Evolutionary conservation across 2,329 filamentous ascomycete genomes (phyloP), one percentile per base, ranked within the genome.

Genomic region (Dactylellina leptospora): DNA sequence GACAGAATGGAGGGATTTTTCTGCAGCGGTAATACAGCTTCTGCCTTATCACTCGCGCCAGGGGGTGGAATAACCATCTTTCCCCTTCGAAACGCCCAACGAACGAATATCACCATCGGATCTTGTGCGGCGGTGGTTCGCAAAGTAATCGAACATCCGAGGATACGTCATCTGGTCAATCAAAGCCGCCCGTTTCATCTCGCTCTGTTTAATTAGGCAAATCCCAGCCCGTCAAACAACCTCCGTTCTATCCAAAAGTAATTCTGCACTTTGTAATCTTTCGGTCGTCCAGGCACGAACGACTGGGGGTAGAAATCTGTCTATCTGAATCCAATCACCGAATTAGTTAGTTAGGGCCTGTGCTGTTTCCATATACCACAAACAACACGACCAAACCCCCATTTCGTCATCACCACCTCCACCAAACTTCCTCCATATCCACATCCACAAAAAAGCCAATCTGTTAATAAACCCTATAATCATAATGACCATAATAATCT

Each of bases 191-290:
- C 60, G 60, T 64, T 64, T 64, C 60, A 48, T 47, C 42, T 6
- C 22, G 8, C 30, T 50, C 60, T n/a, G 8, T 56, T n/a, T n/a
- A n/a, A n/a, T 66, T 58, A 56, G 61, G 61, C 51, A 66, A 54
- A 66, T 55, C 11, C 25, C 5, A 22, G 42, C 5, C n/a, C 2
- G 42, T 55, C 51, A 55, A 55, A 55, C 48, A 16, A 18, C 13
- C 20, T 13, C 33, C n/a, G 20, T 6, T 22, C 8, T 25, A 18
- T 22, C 27, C 44, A 16, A 20, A 27, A 16, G 11, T 23, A 23
- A 50, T 22, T 13, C 30, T 10, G 51, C 16, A 6, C 22, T 16
- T n/a, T n/a, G n/a, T n/a, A n/a, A n/a, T n/a, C n/a, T n/a, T n/a
- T n/a, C n/a, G n/a, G n/a, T n/a, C n/a, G n/a, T n/a, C n/a, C n/a